Base-by-base conservation (phyloP, 305 asterid species). In the Solanum hybrid region DNA sequence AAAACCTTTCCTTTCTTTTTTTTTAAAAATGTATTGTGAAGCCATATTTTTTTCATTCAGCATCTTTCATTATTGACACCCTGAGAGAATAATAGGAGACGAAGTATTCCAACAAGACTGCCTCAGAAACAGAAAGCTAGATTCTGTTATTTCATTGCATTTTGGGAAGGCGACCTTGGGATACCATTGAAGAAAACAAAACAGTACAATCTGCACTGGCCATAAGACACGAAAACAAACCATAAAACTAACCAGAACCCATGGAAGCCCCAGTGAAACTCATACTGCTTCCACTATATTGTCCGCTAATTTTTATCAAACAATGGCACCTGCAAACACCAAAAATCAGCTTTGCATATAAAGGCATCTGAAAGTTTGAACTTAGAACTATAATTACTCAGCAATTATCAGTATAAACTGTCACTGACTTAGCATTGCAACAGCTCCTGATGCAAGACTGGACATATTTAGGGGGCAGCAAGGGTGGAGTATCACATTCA, bases 201-300 rank as follows among this genome's bases (percentile, higher is more conserved):
- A 8, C 3, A 20, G 29, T 29, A 20, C 16, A 33, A 73, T 29
- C 22, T n/a, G 57, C 88, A 31, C 29, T 29, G 80, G 87, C 33
- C 61, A 71, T 26, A 89, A 91, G 40, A 24, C 83, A 87, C 64
- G 28, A 82, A 83, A 37, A 74, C 40, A n/a, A 14, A 90, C 51
- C 28, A 51, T 31, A 69, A 69, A 76, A 91, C 96, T 92, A 89
- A 95, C 98, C 96, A 92, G 96, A 92, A 92, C 94, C 93, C 13
- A 91, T 87, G 28, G 97, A 95, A 78, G 98, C 91, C 74, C 95
- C 96, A 12, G 95, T 76, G 86, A 93, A 92, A 90, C 96, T 95
- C 98, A 95, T 95, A 42, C 88, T 93, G 89, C 91, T 92, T 92
- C 93, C 89, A 88, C 86, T 80, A 37, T 12, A 80, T 24, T 39